Evolutionary conservation across 1,284 basidiomycete species (phyloP), one percentile per base, ranked within the genome.

Genomic region (Hemileia vastatrix): DNA sequence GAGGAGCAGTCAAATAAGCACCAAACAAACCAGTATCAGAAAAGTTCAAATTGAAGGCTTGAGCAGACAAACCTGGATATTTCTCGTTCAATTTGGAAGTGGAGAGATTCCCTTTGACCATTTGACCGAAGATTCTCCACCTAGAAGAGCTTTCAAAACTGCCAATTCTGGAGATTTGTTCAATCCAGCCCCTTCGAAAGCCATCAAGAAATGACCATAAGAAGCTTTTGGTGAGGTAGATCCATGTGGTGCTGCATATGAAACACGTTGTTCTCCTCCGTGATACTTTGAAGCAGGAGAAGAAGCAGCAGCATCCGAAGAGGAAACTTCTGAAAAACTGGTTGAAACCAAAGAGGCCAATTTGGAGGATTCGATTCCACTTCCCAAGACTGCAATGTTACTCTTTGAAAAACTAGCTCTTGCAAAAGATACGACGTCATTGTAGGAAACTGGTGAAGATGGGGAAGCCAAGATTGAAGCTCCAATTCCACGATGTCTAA

Each of bases 21-120:
- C 90, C 90, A 68, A 93, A 84, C 62, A 96, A 81, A 18, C 86
- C 81, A 2, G 89, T 90, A 75, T 95, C 92, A 21, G 90, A 89
- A 80, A 95, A 96, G n/a, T 87, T 84, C 11, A 90, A 79, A 72
- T 88, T 82, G 64, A 92, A 83, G 2, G 85, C 77, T 76, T 85
- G 82, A 63, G 87, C 86, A 24, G 81, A 80, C 61, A 78, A 68
- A 53, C 70, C 70, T 9, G 19, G 11, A 27, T 70, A 63, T 55
- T 52, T 63, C 18, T 67, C 67, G 31, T 54, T 59, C 31, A 74
- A 63, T 77, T 72, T 6, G 87, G 78, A 65, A 92, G 78, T 5
- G 87, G 83, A 1, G 87, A 86, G 13, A 82, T 72, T 43, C 88
- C 84, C 65, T 83, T 77, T 2, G 84, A 82, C 91, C 91, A 95